phyloP scores from a whole-genome alignment of 345 rosid species.

The Clausena lansium region DNA sequence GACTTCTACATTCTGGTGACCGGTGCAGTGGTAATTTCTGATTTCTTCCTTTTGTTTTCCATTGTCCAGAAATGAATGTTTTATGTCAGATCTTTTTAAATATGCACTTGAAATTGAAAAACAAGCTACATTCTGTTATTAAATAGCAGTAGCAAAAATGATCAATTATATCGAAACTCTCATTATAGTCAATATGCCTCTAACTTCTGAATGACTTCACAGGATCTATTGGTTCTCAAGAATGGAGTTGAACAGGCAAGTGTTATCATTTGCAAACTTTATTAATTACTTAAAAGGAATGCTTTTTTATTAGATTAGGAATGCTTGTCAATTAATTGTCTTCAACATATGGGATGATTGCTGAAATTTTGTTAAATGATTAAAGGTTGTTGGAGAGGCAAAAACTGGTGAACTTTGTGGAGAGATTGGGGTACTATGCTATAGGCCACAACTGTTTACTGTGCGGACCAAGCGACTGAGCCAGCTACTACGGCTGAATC shows the following conservation, averaged over 20 bases:
- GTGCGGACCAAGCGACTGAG: slow-evolving; percentile 84
- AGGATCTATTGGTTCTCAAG: slow-evolving; percentile 55
- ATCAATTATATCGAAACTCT: not conserved
- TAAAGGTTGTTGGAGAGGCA: slow-evolving; percentile 69
- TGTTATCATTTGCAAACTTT: not conserved
- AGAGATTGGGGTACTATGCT: slow-evolving; percentile 87
- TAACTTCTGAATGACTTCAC: slow-evolving; percentile 18
- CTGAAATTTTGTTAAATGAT: slow-evolving; percentile 1
- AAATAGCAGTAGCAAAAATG: not conserved
- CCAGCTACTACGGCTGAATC: slow-evolving; percentile 85
- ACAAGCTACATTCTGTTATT: not conserved
- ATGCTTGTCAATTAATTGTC: not conserved
- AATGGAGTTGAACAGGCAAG: slow-evolving; percentile 56
- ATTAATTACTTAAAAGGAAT: not conserved
- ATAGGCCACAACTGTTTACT: slow-evolving; percentile 83
- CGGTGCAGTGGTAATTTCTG: slow-evolving; percentile 61
- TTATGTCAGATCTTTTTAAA: not conserved
- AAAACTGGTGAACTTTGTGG: slow-evolving; percentile 79
- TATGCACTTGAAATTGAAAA: not conserved
- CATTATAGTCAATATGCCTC: not conserved
- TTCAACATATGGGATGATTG: not conserved
- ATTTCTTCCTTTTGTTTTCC: not conserved
- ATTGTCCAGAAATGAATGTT: not conserved
- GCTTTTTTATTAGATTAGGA: not conserved
- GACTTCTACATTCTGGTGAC: slow-evolving; percentile 73